Base-by-base conservation (phyloP, 1,284 basidiomycete genomes). In the Gomphus sp. region DNA sequence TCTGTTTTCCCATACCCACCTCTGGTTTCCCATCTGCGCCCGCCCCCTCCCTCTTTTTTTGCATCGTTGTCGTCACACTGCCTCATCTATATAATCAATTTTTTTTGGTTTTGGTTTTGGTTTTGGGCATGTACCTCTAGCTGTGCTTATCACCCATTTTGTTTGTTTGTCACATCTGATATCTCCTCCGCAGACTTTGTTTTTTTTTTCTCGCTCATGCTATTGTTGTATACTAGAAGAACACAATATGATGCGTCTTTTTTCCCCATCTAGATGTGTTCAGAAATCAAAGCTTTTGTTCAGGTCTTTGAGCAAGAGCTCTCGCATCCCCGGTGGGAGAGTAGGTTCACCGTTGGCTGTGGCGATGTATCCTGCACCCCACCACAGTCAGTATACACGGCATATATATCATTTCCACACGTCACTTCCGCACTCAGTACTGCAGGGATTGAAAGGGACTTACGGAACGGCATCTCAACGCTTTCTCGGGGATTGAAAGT, bases 381-480 rank as follows among this genome's bases (percentile, higher is more conserved):
- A 16, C 56, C 59, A 8, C 62, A 62, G 64, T 61, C 28, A 31
- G 28, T 31, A 31, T 31, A 31, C 28, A 31, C 28, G 5, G 28
- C 5, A 31, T 31, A 31, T 31, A 31, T 31, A 31, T 31, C 28
- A 31, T 31, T 31, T 31, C 28, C 28, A 31, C 28, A 31, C 28
- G 28, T 31, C 28, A 31, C 5, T 31, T 31, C 28, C 28, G 5
- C 28, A 44, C 31, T 2, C 10, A 62, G 49, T 34, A 47, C n/a
- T 22, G 28, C 58, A 54, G 14, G 16, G 25, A 31, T 31, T 31
- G 28, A 31, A 49, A 33, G 41, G 1, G 14, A 79, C 89, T 66
- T 63, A 91, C 93, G 76, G 76, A 95, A 96, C 0, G 93, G 93
- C 93, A 96, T 96, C 72, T 97, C 91, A 9, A 97, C 91, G 52